Conservation (phyloP, 768 basidiomycete species). For the Boletus barrowsii region DNA sequence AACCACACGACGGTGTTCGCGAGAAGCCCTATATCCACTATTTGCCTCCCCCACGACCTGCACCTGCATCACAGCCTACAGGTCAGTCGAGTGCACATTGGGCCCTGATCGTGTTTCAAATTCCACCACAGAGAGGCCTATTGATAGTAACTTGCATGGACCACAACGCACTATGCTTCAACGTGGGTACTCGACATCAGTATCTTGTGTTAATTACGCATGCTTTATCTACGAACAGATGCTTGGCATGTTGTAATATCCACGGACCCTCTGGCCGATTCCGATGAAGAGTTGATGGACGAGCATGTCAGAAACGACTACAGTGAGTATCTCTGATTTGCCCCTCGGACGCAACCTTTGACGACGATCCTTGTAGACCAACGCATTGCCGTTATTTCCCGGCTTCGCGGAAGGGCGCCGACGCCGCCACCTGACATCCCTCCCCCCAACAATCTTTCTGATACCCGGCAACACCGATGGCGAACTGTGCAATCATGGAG, state of each 20-base stretch:
- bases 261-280: conserved; percentile 65
- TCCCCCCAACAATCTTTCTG: conserved; percentile 6
- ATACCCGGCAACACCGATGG: conserved; percentile 35
- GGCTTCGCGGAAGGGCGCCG: conserved; percentile 49
- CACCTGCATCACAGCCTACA: conserved; percentile 9
- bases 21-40: conserved; percentile 36
- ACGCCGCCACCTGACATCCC: conserved; percentile 40
- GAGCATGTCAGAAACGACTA: conserved; percentile 65
- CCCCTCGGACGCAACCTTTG: neutral
- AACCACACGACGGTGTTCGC: conserved; percentile 21
- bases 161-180: conserved; percentile 44
- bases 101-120: conserved; percentile 2
- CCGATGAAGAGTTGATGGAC: conserved; percentile 68
- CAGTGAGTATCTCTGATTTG: conserved; percentile 39
- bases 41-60: conserved; percentile 27
- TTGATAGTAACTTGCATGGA: conserved; percentile 13
- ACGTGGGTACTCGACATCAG: conserved; percentile 31
- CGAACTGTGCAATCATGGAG: conserved; percentile 38
- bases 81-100: conserved; percentile 19
- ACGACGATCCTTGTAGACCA: conserved; percentile 35
- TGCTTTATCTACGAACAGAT: conserved; percentile 41
- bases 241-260: conserved; percentile 67
- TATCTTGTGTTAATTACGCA: neutral
- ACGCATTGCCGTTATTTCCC: conserved; percentile 50
- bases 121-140: conserved; percentile 16